A percentile compares a stretch with the other conserved stretches of the same genome.
Evolutionary conservation across 2,329 filamentous ascomycete genomes (phyloP).

Genomic region (Fonsecaea pedrosoi): DNA sequence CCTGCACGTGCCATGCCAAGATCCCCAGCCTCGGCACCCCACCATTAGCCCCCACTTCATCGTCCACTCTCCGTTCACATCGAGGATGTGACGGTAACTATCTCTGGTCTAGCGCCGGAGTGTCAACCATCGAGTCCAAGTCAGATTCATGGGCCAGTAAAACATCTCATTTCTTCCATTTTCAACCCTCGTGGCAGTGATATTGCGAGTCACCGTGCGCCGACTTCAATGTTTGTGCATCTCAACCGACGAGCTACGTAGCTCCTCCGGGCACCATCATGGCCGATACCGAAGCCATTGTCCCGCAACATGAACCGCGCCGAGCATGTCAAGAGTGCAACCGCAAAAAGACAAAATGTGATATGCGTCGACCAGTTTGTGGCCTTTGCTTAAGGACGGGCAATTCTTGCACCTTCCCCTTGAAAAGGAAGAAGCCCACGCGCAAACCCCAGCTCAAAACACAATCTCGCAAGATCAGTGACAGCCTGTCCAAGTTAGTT

Average conservation of each 20-base stretch:
- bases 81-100: background rate
- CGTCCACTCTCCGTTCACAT: background rate
- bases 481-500: slow-evolving; percentile 28
- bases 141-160: slow-evolving; percentile 4
- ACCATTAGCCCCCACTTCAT: background rate
- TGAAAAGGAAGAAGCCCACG: slow-evolving; percentile 29
- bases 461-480: slow-evolving; percentile 29
- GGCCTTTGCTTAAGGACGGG: slow-evolving; percentile 34
- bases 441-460: slow-evolving; percentile 31
- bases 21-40: background rate
- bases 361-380: slow-evolving; percentile 32
- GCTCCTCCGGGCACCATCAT: slow-evolving; percentile 12
- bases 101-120: slow-evolving; percentile 4
- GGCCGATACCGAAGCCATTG: slow-evolving; percentile 14
- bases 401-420: slow-evolving; percentile 31
- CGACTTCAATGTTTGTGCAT: slow-evolving; percentile 14
- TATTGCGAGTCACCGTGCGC: background rate
- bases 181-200: slow-evolving; percentile 1
- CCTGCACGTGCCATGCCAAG: background rate
- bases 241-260: slow-evolving; percentile 1
- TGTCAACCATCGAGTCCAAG: background rate
- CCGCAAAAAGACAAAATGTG: slow-evolving; percentile 36
- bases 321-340: slow-evolving; percentile 33
- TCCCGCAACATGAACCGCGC: slow-evolving; percentile 22
- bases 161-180: slow-evolving; percentile 7